Conservation (phyloP, 2,329 filamentous ascomycete genomes). For the Fusarium nodosum region DNA sequence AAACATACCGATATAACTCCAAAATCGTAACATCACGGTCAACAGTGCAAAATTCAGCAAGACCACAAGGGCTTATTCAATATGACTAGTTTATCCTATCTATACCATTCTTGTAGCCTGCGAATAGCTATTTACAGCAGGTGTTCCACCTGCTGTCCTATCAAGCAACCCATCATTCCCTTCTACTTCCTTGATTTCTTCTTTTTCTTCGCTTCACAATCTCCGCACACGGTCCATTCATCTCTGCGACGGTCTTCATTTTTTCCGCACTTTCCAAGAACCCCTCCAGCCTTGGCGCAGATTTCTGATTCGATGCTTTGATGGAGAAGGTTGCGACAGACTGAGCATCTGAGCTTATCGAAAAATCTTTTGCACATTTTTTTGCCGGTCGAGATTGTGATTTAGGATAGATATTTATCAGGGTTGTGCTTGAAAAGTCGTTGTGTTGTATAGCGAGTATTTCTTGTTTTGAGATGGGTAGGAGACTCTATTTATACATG, state of each 20-base stretch:
- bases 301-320: no score
- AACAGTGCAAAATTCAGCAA: no score
- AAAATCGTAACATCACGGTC: no score
- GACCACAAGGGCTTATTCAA: no score
- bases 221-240: no score
- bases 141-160: not conserved
- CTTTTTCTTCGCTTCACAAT: not conserved
- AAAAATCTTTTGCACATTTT: not conserved
- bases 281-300: not conserved
- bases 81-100: no score
- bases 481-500: not conserved
- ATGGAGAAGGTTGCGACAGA: not conserved
- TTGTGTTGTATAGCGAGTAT: no score
- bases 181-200: not conserved
- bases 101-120: no score
- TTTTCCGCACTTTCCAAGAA: not conserved
- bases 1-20: no score
- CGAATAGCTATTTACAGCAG: not conserved
- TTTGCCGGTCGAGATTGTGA: fast-evolving
- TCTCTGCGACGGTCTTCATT: not conserved
- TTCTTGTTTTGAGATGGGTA: fast-evolving
- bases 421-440: fast-evolving
- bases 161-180: not conserved
- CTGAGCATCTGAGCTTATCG: no score
- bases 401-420: fast-evolving